Conservation (phyloP, 2,329 filamentous ascomycete species). For the Cladophialophora psammophila region DNA sequence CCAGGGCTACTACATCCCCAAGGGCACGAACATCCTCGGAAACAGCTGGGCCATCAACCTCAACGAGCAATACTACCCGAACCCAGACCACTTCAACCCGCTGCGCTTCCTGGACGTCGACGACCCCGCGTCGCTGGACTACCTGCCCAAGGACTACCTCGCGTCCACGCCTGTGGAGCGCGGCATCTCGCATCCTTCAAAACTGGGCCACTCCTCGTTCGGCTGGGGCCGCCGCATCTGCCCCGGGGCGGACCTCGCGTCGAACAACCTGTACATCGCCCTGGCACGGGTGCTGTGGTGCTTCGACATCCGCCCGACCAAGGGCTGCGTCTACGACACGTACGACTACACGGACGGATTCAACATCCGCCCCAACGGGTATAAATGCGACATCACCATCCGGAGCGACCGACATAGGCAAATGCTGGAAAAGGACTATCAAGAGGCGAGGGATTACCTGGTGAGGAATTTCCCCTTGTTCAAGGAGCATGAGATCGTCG, state of each 20-base stretch:
- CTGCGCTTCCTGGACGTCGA: constrained; percentile 61
- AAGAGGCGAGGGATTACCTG: constrained; percentile 25
- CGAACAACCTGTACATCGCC: constrained; percentile 58
- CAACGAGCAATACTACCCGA: constrained; percentile 60
- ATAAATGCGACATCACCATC: constrained; percentile 32
- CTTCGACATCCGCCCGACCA: constrained; percentile 52
- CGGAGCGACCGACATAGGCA: constrained; percentile 24
- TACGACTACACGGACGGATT: constrained; percentile 37
- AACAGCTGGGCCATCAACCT: constrained; percentile 59
- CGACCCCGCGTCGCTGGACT: constrained; percentile 58
- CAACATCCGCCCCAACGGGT: constrained; percentile 35
- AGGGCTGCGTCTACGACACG: constrained; percentile 33
- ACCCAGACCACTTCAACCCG: constrained; percentile 61
- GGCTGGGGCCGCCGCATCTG: constrained; percentile 42
- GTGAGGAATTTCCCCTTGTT: constrained; percentile 34
- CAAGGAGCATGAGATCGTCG: constrained; percentile 37
- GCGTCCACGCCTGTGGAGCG: constrained; percentile 55
- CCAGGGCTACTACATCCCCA: constrained; percentile 58
- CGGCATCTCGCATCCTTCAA: constrained; percentile 36
- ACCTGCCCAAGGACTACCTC: constrained; percentile 59
- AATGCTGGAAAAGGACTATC: constrained; percentile 26
- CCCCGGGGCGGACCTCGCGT: constrained; percentile 39
- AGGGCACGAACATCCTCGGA: constrained; percentile 54
- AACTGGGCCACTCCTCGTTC: constrained; percentile 37
- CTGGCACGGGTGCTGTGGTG: constrained; percentile 65